Evolutionary conservation across 768 basidiomycete genomes (phyloP).

Genomic region (Suillus americanus): DNA sequence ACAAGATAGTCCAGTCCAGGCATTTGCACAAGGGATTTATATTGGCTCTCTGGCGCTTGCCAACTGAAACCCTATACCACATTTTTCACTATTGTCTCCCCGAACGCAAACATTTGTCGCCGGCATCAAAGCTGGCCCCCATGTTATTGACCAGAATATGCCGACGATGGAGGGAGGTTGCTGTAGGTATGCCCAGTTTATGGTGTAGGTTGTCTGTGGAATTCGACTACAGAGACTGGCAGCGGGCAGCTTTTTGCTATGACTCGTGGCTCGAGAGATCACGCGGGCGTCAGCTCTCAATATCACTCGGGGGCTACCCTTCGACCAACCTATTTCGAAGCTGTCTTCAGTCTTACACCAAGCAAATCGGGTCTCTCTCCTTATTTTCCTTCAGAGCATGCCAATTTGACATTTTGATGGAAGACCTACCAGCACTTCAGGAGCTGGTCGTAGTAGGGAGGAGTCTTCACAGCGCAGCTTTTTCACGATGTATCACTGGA

Average conservation of each 20-base stretch:
- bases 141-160: slow-evolving; percentile 41
- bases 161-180: slow-evolving; percentile 41
- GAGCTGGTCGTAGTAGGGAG: neutral
- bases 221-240: neutral
- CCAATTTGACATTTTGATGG: neutral
- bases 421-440: neutral
- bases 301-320: neutral
- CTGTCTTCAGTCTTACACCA: neutral
- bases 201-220: slow-evolving; percentile 43
- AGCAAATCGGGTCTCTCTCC: neutral
- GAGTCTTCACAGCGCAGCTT: too few species aligned
- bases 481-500: too few species aligned
- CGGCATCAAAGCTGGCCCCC: slow-evolving; percentile 30
- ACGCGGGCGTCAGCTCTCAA: neutral
- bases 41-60: slow-evolving; percentile 37
- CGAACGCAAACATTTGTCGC: slow-evolving; percentile 21
- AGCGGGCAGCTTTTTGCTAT: neutral
- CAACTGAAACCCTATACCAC: slow-evolving; percentile 45
- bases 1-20: slow-evolving; percentile 17
- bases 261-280: neutral
- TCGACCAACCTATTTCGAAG: neutral
- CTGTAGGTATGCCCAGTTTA: slow-evolving; percentile 38
- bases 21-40: slow-evolving; percentile 20
- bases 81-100: slow-evolving; percentile 44
- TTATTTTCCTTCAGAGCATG: too few species aligned